Base-by-base conservation (phyloP, 2,329 filamentous ascomycete species). In the Penicillium sp. region DNA sequence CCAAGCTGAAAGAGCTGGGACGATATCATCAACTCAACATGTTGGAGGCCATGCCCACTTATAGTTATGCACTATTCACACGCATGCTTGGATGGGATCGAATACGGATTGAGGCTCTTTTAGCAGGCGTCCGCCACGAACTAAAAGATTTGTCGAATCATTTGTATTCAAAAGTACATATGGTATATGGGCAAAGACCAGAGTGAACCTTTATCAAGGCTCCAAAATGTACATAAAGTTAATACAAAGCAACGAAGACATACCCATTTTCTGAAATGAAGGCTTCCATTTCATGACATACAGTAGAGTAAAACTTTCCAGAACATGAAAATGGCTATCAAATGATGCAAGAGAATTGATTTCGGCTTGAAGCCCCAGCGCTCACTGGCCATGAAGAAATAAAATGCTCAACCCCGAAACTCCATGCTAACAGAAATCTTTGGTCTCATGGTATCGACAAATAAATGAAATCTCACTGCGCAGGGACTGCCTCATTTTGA, bases 1-100 rank as follows among this genome's bases (percentile, higher is more conserved):
- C 77, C 6, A 79, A 80, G 28, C 78, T 83, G 54, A 87, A 86
- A 68, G 80, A 85, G 50, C 71, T 87, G 2, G 85, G 85, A 2
- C 65, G 67, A 35, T 77, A 71, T 57, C 68, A 77, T 50, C 72
- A 74, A 42, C 66, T 74, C n/a, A 75, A 78, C 57, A 71, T 78
- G 67, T 68, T 74, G 22, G 74, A 79, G 61, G 75, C 73, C 3
- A 63, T 79, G 33, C 71, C 73, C 5, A 68, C 74, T 2, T 76
- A 77, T 58, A 72, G 68, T 22, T 73, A 77, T 61, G 75, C 76
- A 8, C 66, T 79, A 22, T 77, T 81, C 66, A 80, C 76, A 3
- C 71, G 76, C 6, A 67, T 75, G n/a, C 69, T 80, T 30, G 75
- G 76, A 0, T 80, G 77, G 78, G 66, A 67, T 6, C 64, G 70